Evolutionary conservation across 345 rosid genomes (phyloP), one percentile per base, ranked within the genome.

Genomic region (Nasturtium officinale): DNA sequence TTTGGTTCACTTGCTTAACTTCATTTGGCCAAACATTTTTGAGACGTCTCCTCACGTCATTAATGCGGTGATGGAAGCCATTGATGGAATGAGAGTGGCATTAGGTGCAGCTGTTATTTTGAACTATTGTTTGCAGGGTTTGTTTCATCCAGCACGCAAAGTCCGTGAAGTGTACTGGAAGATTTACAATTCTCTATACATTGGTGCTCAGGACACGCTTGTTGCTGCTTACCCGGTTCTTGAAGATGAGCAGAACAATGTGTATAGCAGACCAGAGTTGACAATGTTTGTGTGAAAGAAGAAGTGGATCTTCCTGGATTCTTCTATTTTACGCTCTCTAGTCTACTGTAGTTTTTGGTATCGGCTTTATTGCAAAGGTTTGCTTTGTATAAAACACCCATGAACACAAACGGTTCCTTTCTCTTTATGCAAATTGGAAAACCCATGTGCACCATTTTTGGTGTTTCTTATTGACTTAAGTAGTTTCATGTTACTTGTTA

Each of bases 151-250:
- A 25, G 98, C 99, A 0, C 79, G 99, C 61, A 96, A 96, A 81
- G 99, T 96, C 61, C 85, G 99, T 69, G 98, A 96, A 77, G 99
- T 96, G 13, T 96, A 96, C 83, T 96, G 99, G 99, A 96, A 92
- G 88, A 96, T 96, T 6, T 96, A 96, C 77, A 96, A 96, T 69
- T 90, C 98, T 2, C 90, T 96, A 9, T 96, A 96, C 60, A 92
- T 96, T 18, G 99, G 99, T 65, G 35, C 94, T 8, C 98, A 92
- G 71, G 98, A 96, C 69, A 82, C 99, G 5, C 92, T 96, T 5
- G 99, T 96, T 32, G 97, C 99, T 1, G 88, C 99, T 3, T 92
- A 92, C 81, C 99, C 99, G 0, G 69, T 80, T 3, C 83, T 96
- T 53, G 92, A 85, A 6, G 98, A 90, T 51, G 97, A 89, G 72